Conservation (phyloP, 495 filamentous ascomycete species). For the Penicillium bialowiezense region DNA sequence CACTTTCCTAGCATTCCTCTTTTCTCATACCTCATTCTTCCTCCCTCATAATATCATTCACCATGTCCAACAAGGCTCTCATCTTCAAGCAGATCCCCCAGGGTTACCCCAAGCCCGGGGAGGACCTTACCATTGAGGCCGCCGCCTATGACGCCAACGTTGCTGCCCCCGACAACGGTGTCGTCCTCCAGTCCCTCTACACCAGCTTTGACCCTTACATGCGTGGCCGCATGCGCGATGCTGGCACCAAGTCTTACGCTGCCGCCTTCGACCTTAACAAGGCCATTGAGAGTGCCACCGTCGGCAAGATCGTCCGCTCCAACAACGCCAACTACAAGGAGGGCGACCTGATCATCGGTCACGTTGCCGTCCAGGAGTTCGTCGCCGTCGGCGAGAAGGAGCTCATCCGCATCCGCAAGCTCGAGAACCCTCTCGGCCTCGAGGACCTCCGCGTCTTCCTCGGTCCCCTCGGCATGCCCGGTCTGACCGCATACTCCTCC, state of each 20-base stretch:
- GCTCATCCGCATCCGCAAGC: constrained; percentile 28
- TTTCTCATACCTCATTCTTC: background rate
- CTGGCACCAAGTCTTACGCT: constrained; percentile 59
- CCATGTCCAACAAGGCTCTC: constrained; percentile 68
- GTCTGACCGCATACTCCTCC: constrained; percentile 76
- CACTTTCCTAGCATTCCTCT: background rate
- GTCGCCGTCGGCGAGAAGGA: constrained; percentile 26
- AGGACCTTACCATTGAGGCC: constrained; percentile 70
- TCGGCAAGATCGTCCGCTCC: constrained; percentile 67
- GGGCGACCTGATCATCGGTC: constrained; percentile 66
- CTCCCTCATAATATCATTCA: constrained; percentile 10
- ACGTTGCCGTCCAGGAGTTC: constrained; percentile 63
- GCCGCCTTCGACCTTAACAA: constrained; percentile 54
- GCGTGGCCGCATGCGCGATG: constrained; percentile 61
- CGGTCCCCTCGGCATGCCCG: constrained; percentile 83
- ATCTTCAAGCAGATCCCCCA: constrained; percentile 72
- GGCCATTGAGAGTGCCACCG: constrained; percentile 54
- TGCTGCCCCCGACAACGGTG: constrained; percentile 62
- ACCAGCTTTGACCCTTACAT: constrained; percentile 88
- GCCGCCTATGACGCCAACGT: constrained; percentile 64
- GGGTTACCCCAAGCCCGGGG: constrained; percentile 65
- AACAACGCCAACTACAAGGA: constrained; percentile 56
- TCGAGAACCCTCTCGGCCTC: constrained; percentile 45
- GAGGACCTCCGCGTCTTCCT: constrained; percentile 53
- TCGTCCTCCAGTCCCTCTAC: constrained; percentile 70